Evolutionary conservation across 2,329 filamentous ascomycete species (phyloP).

Genomic region (Aspergillus pseudotamarii): DNA sequence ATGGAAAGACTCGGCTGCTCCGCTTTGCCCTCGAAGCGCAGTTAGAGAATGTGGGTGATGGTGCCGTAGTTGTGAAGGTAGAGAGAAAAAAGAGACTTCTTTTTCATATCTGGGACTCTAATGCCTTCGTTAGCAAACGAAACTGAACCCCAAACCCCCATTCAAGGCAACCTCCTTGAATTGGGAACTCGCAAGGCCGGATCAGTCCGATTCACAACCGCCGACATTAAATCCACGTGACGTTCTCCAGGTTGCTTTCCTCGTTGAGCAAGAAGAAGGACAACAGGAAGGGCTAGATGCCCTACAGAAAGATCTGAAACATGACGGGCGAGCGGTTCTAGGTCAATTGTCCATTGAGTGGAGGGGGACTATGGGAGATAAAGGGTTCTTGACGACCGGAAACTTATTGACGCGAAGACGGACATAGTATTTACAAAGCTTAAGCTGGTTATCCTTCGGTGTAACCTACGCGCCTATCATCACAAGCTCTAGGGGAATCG

Average conservation of each 20-base stretch:
- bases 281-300: conserved; percentile 55
- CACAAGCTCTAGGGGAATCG: neutral
- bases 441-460: neutral
- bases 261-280: conserved; percentile 58
- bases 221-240: conserved; percentile 63
- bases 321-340: conserved; percentile 62
- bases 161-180: conserved; percentile 59
- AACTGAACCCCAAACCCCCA: conserved; percentile 54
- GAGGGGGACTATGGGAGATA: conserved; percentile 86
- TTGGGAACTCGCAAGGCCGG: conserved; percentile 51
- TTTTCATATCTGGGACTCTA: neutral
- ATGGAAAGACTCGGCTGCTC: conserved; percentile 44
- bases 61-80: conserved; percentile 75
- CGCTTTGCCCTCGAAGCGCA: conserved; percentile 87
- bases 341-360: conserved; percentile 85
- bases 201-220: conserved; percentile 32
- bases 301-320: conserved; percentile 50
- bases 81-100: conserved; percentile 10
- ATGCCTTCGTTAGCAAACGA: conserved; percentile 44
- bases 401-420: conserved; percentile 62
- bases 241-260: conserved; percentile 66
- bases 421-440: conserved; percentile 21
- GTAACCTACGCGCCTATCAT: neutral
- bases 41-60: conserved; percentile 90
- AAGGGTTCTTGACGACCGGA: conserved; percentile 83